A percentile compares a stretch with the other conserved stretches of the same genome.
phyloP scores from a whole-genome alignment of 345 rosid genomes.

The Cardamine resedifolia region DNA sequence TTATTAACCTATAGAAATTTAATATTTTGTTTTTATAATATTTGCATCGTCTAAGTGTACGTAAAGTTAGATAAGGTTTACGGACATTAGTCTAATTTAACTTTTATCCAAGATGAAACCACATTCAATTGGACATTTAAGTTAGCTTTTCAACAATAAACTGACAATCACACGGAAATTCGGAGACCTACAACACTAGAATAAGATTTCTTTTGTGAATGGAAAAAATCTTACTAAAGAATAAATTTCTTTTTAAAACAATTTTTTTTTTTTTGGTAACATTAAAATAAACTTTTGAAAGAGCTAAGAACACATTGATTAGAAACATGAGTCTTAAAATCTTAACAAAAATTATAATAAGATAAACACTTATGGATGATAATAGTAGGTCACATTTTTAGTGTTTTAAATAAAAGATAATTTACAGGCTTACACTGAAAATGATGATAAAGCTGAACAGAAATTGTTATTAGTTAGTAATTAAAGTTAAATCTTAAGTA shows the following conservation, averaged over 20 bases:
- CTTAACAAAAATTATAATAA: background rate
- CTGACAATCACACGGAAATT: conserved; percentile 9
- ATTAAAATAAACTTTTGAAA: background rate
- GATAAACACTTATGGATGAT: background rate
- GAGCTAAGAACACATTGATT: background rate
- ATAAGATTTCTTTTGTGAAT: background rate
- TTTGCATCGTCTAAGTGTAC: conserved; percentile 31
- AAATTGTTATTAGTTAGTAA: background rate
- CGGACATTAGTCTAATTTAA: conserved; percentile 17
- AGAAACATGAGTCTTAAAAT: background rate
- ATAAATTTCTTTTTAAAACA: no score
- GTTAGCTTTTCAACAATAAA: conserved; percentile 14
- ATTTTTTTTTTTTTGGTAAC: no score
- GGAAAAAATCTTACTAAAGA: no score
- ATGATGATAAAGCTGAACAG: background rate
- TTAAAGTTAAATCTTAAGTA: no score
- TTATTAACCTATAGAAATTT: background rate
- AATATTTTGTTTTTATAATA: background rate
- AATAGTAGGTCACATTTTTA: no score
- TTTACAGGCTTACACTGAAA: background rate
- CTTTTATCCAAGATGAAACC: conserved; percentile 36
- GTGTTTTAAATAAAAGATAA: background rate
- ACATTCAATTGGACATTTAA: conserved; percentile 32
- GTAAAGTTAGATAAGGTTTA: conserved; percentile 22
- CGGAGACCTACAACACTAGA: conserved; percentile 16